Percentiles rank a stretch among this genome's conserved stretches.
phyloP scores from a whole-genome alignment of 257 asterid genomes.

The Primulina tabacum region DNA sequence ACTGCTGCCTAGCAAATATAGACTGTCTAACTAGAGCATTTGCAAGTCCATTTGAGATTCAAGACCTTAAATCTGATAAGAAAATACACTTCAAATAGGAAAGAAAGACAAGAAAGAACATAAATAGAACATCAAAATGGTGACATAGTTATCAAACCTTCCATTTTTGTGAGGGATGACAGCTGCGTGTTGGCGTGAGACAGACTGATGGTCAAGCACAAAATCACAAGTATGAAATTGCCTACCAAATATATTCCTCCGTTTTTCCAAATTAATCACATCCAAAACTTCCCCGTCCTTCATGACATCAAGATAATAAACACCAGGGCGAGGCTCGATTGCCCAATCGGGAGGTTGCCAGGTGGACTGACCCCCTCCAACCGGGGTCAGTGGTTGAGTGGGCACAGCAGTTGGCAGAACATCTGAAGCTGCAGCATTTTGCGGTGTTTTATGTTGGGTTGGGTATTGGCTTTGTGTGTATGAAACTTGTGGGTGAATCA shows the following conservation, averaged over 20 bases:
- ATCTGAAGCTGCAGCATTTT: conserved; percentile 38
- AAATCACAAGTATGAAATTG: conserved; percentile 91
- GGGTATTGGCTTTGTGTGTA: conserved; percentile 37
- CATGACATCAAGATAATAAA: conserved; percentile 77
- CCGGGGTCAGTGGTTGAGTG: conserved; percentile 61
- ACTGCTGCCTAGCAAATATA: neutral
- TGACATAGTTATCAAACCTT: conserved; percentile 42
- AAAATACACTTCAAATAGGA: conserved; percentile 11
- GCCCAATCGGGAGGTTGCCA: conserved; percentile 99
- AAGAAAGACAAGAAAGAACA: conserved; percentile 6
- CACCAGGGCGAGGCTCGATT: conserved; percentile 89
- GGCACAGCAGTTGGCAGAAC: conserved; percentile 31
- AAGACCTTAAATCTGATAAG: neutral
- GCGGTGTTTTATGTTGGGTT: conserved; percentile 39
- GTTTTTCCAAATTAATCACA: conserved; percentile 67
- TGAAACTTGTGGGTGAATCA: conserved; percentile 40
- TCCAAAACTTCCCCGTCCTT: conserved; percentile 97
- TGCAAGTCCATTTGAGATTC: neutral
- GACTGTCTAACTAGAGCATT: neutral
- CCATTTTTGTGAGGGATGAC: conserved; percentile 91
- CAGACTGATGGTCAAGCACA: conserved; percentile 98
- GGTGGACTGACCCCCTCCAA: conserved; percentile 88
- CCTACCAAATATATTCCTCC: conserved; percentile 82
- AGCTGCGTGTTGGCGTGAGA: conserved; percentile 96
- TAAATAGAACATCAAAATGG: conserved; percentile 8